Evolutionary conservation across 441 rosid genomes (phyloP).

Genomic region (Omphalea diandra): DNA sequence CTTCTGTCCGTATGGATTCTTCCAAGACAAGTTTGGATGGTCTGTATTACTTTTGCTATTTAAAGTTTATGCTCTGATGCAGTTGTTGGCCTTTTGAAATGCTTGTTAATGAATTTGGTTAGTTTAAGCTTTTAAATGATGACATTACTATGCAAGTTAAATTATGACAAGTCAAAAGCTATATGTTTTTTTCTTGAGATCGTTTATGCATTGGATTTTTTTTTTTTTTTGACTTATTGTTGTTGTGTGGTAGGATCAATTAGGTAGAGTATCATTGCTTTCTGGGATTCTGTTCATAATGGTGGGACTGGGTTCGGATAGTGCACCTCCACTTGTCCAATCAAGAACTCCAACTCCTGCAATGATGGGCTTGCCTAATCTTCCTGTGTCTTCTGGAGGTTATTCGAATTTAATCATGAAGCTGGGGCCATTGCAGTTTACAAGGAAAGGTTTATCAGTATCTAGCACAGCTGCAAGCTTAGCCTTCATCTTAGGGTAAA

Average conservation of each 20-base stretch:
- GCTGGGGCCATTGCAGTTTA: slow-evolving; percentile 80
- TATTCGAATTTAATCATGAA: slow-evolving; percentile 77
- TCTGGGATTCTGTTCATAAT: slow-evolving; percentile 74
- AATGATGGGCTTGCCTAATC: slow-evolving; percentile 60
- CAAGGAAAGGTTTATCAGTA: slow-evolving; percentile 87
- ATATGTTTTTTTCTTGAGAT: background rate
- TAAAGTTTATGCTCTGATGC: no score
- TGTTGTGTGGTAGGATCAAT: slow-evolving; percentile 59
- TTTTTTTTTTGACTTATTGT: background rate
- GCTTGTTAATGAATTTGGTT: slow-evolving; percentile 1
- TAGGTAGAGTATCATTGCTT: slow-evolving; percentile 86
- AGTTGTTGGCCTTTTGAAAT: background rate
- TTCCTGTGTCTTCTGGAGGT: slow-evolving; percentile 68
- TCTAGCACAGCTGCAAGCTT: slow-evolving; percentile 95
- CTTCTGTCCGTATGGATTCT: slow-evolving; percentile 69
- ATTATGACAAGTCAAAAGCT: no score
- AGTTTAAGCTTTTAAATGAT: background rate
- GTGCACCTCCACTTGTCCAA: slow-evolving; percentile 82
- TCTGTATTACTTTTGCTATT: no score
- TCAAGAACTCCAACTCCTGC: slow-evolving; percentile 72
- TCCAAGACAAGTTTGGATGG: slow-evolving; percentile 76
- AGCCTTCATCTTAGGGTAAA: slow-evolving; percentile 67
- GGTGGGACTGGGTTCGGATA: slow-evolving; percentile 80
- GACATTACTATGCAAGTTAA: background rate
- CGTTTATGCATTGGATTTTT: background rate